phyloP scores from a whole-genome alignment of 2,329 filamentous ascomycete species.

The Epichloe scottii region DNA sequence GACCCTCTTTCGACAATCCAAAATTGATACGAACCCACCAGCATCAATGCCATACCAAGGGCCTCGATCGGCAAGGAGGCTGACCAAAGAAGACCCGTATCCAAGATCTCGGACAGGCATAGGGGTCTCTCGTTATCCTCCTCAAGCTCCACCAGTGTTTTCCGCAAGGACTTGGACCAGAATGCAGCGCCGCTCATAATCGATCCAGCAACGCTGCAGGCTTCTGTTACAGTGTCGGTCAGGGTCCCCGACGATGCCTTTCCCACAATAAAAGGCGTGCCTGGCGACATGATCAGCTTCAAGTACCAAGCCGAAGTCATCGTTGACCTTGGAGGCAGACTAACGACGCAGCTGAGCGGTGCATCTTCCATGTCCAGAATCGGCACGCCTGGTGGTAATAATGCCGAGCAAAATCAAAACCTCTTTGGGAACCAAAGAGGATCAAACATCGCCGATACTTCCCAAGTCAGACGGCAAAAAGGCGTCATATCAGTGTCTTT shows the following conservation, averaged over 20 bases:
- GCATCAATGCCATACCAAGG: slow-evolving; percentile 34
- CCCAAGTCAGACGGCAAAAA: slow-evolving; percentile 75
- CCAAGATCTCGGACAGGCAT: slow-evolving; percentile 79
- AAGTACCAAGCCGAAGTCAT: slow-evolving; percentile 89
- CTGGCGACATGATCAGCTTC: slow-evolving; percentile 89
- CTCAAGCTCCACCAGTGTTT: slow-evolving; percentile 78
- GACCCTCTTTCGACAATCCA: slow-evolving; percentile 80
- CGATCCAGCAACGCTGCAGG: slow-evolving; percentile 64
- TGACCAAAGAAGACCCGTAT: slow-evolving; percentile 72
- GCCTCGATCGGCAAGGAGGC: slow-evolving; percentile 50
- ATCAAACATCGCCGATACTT: slow-evolving; percentile 73
- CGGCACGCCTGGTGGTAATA: slow-evolving; percentile 19
- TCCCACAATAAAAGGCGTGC: slow-evolving; percentile 80
- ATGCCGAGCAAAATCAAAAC: slow-evolving; percentile 14
- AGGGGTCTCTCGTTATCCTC: slow-evolving; percentile 79
- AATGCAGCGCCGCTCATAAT: slow-evolving; percentile 80
- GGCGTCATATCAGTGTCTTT: slow-evolving; percentile 81
- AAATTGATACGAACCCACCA: slow-evolving; percentile 65
- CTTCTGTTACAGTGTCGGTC: slow-evolving; percentile 71
- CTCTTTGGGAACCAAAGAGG: slow-evolving; percentile 20
- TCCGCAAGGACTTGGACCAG: slow-evolving; percentile 88
- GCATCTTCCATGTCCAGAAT: slow-evolving; percentile 38
- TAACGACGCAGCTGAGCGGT: slow-evolving; percentile 59
- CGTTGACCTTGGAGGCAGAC: slow-evolving; percentile 78
- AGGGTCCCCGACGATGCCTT: slow-evolving; percentile 84